Conservation (phyloP, 371 early-diverging fungal species). For the Phascolomyces articulosus region DNA sequence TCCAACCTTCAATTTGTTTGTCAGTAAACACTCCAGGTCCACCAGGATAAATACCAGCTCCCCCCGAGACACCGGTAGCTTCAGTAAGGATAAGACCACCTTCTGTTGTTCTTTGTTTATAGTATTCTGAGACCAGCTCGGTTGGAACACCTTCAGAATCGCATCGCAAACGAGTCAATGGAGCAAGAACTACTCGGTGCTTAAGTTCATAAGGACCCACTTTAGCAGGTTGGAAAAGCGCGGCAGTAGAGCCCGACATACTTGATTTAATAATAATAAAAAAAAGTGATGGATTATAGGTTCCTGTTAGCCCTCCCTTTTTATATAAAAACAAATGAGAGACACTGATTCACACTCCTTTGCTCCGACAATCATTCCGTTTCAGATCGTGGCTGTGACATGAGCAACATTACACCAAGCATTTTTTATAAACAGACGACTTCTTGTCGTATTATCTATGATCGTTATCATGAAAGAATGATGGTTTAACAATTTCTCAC, state of each 20-base stretch:
- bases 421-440: no score
- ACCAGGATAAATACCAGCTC: slow-evolving; percentile 36
- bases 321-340: no score
- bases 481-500: no score
- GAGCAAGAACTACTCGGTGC: slow-evolving; percentile 58
- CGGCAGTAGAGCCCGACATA: not conserved
- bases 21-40: slow-evolving; percentile 50
- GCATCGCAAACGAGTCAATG: slow-evolving; percentile 52
- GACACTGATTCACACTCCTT: no score
- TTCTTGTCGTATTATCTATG: no score
- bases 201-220: slow-evolving; percentile 24
- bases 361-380: no score
- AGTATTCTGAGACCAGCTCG: slow-evolving; percentile 51
- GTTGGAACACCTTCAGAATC: slow-evolving; percentile 35
- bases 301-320: no score
- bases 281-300: no score
- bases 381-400: no score
- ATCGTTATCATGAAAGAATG: no score
- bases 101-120: slow-evolving; percentile 56
- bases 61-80: slow-evolving; percentile 45
- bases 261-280: not conserved
- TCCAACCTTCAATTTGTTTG: slow-evolving; percentile 61
- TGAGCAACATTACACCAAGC: no score
- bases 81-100: slow-evolving; percentile 64
- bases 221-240: slow-evolving; percentile 28